Conservation (phyloP, 352 stramenopile genomes). For the Phytophthora sansomeana region DNA sequence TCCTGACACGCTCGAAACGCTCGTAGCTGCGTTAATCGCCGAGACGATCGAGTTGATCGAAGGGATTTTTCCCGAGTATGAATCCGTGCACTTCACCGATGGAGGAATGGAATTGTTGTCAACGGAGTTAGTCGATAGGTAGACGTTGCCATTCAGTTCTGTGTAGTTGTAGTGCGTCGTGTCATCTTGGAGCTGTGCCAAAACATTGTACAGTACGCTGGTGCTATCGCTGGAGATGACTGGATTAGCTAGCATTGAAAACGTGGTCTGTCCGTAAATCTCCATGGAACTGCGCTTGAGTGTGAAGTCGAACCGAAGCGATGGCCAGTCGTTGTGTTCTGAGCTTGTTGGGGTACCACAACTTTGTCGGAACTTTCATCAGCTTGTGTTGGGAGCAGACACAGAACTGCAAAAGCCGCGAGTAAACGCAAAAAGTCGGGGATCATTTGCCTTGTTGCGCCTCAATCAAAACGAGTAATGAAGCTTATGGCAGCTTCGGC, state of each 20-base stretch:
- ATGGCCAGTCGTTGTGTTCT: slow-evolving; percentile 16
- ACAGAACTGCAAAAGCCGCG: too few relatives aligned
- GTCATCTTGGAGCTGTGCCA: slow-evolving; percentile 18
- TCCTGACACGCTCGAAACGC: neutral
- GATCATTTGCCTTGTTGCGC: too few relatives aligned
- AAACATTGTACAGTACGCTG: slow-evolving; percentile 34
- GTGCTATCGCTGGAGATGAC: slow-evolving; percentile 5
- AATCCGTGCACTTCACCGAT: slow-evolving; percentile 20
- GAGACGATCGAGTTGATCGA: slow-evolving; percentile 24
- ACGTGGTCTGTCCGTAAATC: slow-evolving; percentile 29
- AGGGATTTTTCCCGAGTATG: slow-evolving; percentile 3
- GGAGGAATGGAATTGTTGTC: neutral
- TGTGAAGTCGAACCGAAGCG: slow-evolving; percentile 31
- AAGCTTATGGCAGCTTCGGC: too few relatives aligned
- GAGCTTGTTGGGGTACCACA: neutral
- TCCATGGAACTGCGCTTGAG: slow-evolving; percentile 41
- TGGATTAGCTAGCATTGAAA: slow-evolving; percentile 35
- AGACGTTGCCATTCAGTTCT: slow-evolving; percentile 30
- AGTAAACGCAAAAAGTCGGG: too few relatives aligned
- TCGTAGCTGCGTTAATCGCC: slow-evolving; percentile 14
- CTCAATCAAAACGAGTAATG: too few relatives aligned
- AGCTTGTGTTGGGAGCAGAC: neutral
- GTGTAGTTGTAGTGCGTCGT: slow-evolving; percentile 26
- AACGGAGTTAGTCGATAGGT: slow-evolving; percentile 22
- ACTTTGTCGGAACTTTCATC: neutral